Evolutionary conservation across 257 asterid species (phyloP).

Genomic region (Nicotiana attenuata): DNA sequence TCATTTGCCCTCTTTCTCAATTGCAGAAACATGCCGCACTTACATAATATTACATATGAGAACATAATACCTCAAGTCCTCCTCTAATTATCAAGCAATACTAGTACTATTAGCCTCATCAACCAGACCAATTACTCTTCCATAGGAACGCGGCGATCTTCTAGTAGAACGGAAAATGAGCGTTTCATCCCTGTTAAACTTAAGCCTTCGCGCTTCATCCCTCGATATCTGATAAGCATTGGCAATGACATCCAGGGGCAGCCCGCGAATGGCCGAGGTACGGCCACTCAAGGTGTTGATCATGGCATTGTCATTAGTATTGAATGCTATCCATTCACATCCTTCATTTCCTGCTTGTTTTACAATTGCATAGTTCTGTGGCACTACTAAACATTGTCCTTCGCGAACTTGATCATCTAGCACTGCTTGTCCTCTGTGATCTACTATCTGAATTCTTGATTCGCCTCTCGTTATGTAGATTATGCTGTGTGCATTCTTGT

Average conservation of each 20-base stretch:
- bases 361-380: conserved; percentile 51
- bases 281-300: conserved; percentile 59
- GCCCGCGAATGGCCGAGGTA: conserved; percentile 49
- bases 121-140: not conserved
- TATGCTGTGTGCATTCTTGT: conserved; percentile 49
- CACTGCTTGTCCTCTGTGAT: conserved; percentile 54
- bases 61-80: not conserved
- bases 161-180: not conserved
- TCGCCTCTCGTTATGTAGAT: conserved; percentile 49
- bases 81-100: not conserved
- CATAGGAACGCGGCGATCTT: not conserved
- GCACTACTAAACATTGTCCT: conserved; percentile 64
- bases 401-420: conserved; percentile 36
- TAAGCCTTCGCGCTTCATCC: conserved; percentile 49
- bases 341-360: conserved; percentile 58
- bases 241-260: conserved; percentile 49
- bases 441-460: conserved; percentile 44
- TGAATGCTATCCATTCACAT: conserved; percentile 63
- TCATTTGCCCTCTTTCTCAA: not conserved
- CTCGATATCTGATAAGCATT: conserved; percentile 35
- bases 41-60: not conserved
- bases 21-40: not conserved
- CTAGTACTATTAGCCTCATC: not conserved
- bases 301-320: conserved; percentile 62
- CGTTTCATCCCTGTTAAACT: conserved; percentile 28